A percentile compares a stretch with the other conserved stretches of the same genome.
These are phyloP conservation scores for Talaromyces nanjingensis DNA, from an alignment of 495 filamentous ascomycete species.

Conservation along the genomic window DNA sequence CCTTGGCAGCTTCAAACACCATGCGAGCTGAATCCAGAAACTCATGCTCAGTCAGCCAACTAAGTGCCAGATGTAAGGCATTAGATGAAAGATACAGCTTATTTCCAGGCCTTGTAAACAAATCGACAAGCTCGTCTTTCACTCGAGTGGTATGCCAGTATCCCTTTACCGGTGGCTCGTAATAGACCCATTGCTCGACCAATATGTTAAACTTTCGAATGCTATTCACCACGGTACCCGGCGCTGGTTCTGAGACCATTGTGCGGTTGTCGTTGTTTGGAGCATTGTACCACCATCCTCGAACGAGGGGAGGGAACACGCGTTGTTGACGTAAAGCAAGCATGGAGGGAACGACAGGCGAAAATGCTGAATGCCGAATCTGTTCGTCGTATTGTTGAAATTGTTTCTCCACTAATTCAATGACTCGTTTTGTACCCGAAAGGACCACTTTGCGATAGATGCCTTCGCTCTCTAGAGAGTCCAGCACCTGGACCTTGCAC, in stretches of 20 bases:
- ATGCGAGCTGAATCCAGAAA: constrained; percentile 20
- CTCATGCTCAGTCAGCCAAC: constrained; percentile 27
- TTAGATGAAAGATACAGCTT: constrained; percentile 24
- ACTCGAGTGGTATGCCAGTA: background rate
- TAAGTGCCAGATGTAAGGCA: constrained; percentile 34
- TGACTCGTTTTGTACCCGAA: constrained; percentile 24
- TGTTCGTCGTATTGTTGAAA: constrained; percentile 23
- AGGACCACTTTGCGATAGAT: constrained; percentile 28
- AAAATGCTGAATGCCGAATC: background rate
- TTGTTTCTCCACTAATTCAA: constrained; percentile 23
- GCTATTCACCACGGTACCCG: background rate
- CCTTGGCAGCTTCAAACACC: constrained; percentile 24
- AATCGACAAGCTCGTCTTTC: constrained; percentile 11
- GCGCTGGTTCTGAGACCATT: background rate
- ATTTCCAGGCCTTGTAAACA: constrained; percentile 17
- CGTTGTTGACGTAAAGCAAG: constrained; percentile 17
- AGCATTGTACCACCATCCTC: background rate
- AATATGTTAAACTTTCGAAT: background rate
- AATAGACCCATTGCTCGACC: constrained; percentile 3
- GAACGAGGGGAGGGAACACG: constrained; percentile 7
- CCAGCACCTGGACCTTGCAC: constrained; percentile 31
- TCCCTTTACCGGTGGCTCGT: background rate
- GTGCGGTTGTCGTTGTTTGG: background rate
- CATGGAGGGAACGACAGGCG: constrained; percentile 19
- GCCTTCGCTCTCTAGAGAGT: constrained; percentile 25